phyloP scores from a whole-genome alignment of 2,329 filamentous ascomycete genomes.

The Ilyonectria robusta region DNA sequence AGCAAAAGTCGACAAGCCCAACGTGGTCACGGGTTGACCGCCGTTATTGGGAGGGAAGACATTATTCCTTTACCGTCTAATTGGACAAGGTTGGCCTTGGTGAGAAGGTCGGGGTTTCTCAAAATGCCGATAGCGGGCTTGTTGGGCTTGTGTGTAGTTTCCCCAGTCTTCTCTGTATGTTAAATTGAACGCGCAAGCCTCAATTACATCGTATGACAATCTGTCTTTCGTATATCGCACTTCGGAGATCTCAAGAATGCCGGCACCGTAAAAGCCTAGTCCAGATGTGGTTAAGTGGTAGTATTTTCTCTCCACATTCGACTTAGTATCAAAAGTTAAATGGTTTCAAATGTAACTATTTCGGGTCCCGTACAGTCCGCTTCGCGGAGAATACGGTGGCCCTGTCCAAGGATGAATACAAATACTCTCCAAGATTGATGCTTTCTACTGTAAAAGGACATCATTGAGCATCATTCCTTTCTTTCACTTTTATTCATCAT shows the following conservation, averaged over 20 bases:
- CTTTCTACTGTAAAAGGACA: neutral
- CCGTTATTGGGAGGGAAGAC: neutral
- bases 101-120: neutral
- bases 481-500: neutral
- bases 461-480: neutral
- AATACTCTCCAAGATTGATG: neutral
- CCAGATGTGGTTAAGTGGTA: neutral
- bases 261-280: neutral
- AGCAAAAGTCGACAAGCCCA: too few relatives aligned
- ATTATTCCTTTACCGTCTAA: neutral
- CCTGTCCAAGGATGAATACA: neutral
- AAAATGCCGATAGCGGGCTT: neutral
- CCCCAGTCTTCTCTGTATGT: neutral
- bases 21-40: too few relatives aligned
- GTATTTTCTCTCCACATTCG: neutral
- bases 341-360: neutral
- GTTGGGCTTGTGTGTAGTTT: neutral
- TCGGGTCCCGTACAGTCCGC: neutral
- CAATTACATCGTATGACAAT: neutral
- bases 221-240: neutral
- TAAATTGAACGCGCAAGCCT: neutral
- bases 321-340: neutral
- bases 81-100: too few relatives aligned
- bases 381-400: neutral
- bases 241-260: neutral